A percentile compares a stretch with the other conserved stretches of the same genome.
phyloP scores from a whole-genome alignment of 441 rosid species.

The Jatropha multifida region DNA sequence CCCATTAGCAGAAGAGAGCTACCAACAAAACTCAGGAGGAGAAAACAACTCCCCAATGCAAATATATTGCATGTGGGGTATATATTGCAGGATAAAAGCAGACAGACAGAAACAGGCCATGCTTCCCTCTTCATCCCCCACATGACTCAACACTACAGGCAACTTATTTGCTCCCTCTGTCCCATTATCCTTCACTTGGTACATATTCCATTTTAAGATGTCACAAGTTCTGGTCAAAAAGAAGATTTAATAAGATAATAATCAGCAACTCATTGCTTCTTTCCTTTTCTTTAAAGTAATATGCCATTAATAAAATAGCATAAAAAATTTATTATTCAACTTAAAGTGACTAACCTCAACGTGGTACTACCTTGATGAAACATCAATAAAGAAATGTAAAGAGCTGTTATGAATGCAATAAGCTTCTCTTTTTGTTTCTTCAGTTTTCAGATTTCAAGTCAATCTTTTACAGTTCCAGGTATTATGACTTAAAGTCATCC shows the following conservation, averaged over 20 bases:
- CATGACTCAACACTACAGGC: conserved; percentile 26
- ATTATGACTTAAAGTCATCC: conserved; percentile 15
- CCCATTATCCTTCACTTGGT: conserved; percentile 20
- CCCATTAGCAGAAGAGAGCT: not conserved
- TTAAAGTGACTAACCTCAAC: conserved; percentile 9
- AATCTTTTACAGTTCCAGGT: conserved; percentile 16
- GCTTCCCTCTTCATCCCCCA: conserved; percentile 24
- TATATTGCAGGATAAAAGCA: conserved; percentile 24
- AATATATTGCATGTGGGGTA: conserved; percentile 26
- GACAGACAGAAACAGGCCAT: conserved; percentile 37
- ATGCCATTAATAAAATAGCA: not conserved
- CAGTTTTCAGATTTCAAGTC: not conserved
- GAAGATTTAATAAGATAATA: conserved; percentile 11
- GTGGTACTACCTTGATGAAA: conserved; percentile 24
- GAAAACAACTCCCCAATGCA: conserved; percentile 7
- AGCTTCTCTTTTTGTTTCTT: conserved; percentile 16
- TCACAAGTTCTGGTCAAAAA: conserved; percentile 18
- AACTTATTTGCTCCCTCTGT: conserved; percentile 18
- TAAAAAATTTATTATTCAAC: not conserved
- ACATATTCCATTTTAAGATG: conserved; percentile 5
- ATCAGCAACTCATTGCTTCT: conserved; percentile 12
- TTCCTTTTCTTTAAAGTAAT: not conserved
- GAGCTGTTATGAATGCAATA: not conserved
- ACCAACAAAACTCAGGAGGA: not conserved
- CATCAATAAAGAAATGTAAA: conserved; percentile 3